Evolutionary conservation across 2,329 filamentous ascomycete species (phyloP), one percentile per base, ranked within the genome.

Genomic region (Fusarium virguliforme): DNA sequence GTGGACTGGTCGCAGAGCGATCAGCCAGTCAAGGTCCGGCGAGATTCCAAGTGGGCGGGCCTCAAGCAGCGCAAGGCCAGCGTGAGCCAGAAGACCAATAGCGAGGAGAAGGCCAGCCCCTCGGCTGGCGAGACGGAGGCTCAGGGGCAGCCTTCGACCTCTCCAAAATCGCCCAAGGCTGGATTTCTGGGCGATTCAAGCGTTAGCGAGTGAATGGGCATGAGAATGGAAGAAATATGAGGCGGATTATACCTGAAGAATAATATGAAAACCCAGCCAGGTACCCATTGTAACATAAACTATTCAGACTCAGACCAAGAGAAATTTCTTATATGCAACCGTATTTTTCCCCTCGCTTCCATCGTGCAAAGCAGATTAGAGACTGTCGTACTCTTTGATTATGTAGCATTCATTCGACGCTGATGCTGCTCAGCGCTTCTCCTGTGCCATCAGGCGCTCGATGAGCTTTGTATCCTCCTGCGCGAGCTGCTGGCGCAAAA

Each of bases 1-100:
- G 84, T 86, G 61, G 87, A 90, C 76, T 90, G 88, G 88, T 86
- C 86, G 32, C 88, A 90, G 75, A 85, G 83, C 72, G 88, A 89
- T 67, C 86, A 89, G 58, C 50, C 66, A 6, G 60, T 66, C 37
- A 67, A 71, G 46, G 51, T 62, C 40, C 86, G 82, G 72, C 80
- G 80, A 40, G 85, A 86, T 38, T 87, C 86, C 0, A 82, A 83
- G 50, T 87, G 86, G 84, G 68, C 35, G 40, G 82, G 81, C 15
- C 75, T 89, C 59, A 83, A 81, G 74, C 80, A 81, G 4, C 81
- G 80, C 60, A 77, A 84, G 22, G 81, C 80, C 15, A 79, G 79
- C 46, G 70, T 79, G 58, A 78, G 76, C 58, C 79, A 76, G 37
- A 58, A 64, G 66, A 59, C 59, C 69, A 74, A 35, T 74, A 77